Evolutionary conservation across 1,284 basidiomycete species (phyloP), one percentile per base, ranked within the genome.

Genomic region (Cutaneotrichosporon cavernicola): DNA sequence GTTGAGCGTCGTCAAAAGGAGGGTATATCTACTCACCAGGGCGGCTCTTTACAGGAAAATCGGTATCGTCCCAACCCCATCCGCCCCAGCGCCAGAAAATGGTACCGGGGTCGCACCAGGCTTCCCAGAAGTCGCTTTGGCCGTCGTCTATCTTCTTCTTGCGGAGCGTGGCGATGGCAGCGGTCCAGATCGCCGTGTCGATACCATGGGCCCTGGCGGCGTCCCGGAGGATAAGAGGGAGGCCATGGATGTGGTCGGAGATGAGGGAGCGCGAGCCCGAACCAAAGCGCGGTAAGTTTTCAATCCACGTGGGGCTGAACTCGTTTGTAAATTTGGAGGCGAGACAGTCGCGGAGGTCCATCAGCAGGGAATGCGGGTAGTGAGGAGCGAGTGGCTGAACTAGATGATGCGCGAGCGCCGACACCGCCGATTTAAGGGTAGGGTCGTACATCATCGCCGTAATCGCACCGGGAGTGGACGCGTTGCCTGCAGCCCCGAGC

Each of bases 61-160:
- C 77, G 26, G 71, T 58, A 56, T 80, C 79, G 51, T 77, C 76
- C 73, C 75, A 81, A 18, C 76, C 73, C 79, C 79, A 80, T 4
- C 72, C 74, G 1, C 80, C 80, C 70, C 75, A 77, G 52, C 80
- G 68, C 77, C 76, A 80, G 38, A 73, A 70, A 10, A 81, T 77
- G 64, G 73, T 71, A 11, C 80, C 80, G 16, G 80, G 80, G 73
- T 81, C 80, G 61, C 78, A 77, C 79, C 79, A 81, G 8, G 73
- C 74, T 64, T 81, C 75, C 80, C 80, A 81, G 64, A 77, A 73
- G 22, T 70, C 72, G 34, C 69, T 70, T n/a, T 69, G 62, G 21
- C 53, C 61, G 5, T 65, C 69, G 50, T 64, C 60, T 5, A 65
- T 61, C 30, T 65, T 66, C 38, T 52, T 58, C 31, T 56, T 53